Evolutionary conservation across 306 rosid species (phyloP).

Genomic region (Fragaria nilgerrensis): DNA sequence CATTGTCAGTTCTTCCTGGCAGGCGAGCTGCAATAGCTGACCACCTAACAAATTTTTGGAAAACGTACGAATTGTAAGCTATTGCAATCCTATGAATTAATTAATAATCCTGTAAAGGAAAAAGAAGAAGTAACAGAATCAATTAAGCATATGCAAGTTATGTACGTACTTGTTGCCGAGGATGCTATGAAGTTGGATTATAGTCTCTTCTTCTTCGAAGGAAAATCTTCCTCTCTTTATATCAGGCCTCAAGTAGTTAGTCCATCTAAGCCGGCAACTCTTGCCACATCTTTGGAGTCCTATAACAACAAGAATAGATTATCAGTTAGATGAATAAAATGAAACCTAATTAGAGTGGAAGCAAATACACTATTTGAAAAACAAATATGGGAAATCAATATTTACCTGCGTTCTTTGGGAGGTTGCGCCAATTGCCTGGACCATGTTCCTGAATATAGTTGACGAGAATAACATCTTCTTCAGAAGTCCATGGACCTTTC

Average conservation of each 20-base stretch:
- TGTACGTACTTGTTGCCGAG: conserved; percentile 81
- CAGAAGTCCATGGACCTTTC: conserved; percentile 96
- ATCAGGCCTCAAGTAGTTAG: conserved; percentile 88
- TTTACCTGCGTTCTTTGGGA: conserved; percentile 84
- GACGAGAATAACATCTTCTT: conserved; percentile 71
- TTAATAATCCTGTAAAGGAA: not conserved
- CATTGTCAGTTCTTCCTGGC: conserved; percentile 94
- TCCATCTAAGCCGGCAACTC: conserved; percentile 97
- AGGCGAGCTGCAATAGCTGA: conserved; percentile 83
- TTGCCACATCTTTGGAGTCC: conserved; percentile 90
- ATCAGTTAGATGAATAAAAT: not conserved
- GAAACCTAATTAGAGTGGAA: not conserved
- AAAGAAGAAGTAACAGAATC: not conserved
- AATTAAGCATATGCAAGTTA: not conserved
- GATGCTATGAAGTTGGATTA: conserved; percentile 79
- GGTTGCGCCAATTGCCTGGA: conserved; percentile 80
- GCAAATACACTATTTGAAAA: not conserved
- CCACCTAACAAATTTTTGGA: conserved; percentile 52
- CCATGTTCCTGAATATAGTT: conserved; percentile 63
- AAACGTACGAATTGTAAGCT: not conserved
- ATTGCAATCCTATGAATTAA: not conserved
- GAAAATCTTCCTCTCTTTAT: conserved; percentile 93
- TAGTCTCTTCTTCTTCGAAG: conserved; percentile 91
- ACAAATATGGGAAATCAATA: not conserved
- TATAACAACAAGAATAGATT: conserved; percentile 7